Base-by-base conservation (phyloP, 176 grass and related monocot species). In the Triticum monococcum region DNA sequence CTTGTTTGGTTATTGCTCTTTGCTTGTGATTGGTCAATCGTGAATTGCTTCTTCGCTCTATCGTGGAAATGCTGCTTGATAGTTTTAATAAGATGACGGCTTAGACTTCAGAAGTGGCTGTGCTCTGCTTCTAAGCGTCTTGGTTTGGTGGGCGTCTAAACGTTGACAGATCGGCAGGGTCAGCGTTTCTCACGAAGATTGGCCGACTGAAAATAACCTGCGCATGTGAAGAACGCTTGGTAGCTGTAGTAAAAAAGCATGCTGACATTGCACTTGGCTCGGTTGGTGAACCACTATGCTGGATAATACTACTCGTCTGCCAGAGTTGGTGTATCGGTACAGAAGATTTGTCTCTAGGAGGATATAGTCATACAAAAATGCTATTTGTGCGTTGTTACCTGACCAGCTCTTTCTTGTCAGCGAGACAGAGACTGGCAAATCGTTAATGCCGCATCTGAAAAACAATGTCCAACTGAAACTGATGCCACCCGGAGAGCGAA, bases 181-280 rank as follows among this genome's bases (percentile, higher is more conserved):
- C 36, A 71, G 64, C 24, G 72, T 85, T 59, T 88, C 26, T 26
- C 48, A 63, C 8, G 13, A 77, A 72, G 75, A 57, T 59, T 77
- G 33, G 38, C 31, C 9, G 24, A 2, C 36, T 31, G 33, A 12
- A 41, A 52, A 30, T 4, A 36, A 16, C 28, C 2, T 16, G 5
- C 16, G 11, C 3, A 8, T 36, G 75, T 75, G 4, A 26, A 24
- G 32, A 30, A 72, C 12, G 45, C 64, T 24, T 43, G 57, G 68
- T 5, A 40, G 14, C 14, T 57, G 57, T 20, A 78, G 50, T 83
- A 56, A 22, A 79, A 33, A 43, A 45, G 41, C 18, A 7, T 38
- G 74, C 13, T 13, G 24, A 20, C 45, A 68, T 77, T 20, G 46
- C 54, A 59, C 8, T 59, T 9, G 14, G 78, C 13, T 81, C 10